These are phyloP conservation scores for Carex littledalei DNA, from an alignment of 176 grass and related monocot species.

Conservation along the genomic window DNA sequence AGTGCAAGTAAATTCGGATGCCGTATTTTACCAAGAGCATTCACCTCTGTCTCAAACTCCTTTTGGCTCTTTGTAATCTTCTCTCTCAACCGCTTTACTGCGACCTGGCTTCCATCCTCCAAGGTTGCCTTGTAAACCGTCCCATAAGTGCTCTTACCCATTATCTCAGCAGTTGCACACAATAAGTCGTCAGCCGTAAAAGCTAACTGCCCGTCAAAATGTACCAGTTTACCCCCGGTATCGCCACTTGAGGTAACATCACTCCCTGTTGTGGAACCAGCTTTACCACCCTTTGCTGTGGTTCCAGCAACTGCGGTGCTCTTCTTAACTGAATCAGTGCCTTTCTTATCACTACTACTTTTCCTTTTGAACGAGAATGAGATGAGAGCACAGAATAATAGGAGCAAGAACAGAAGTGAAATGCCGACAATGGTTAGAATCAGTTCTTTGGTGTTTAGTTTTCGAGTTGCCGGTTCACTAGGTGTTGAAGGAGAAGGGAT, in stretches of 20 bases:
- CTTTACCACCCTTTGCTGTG: conserved; percentile 39
- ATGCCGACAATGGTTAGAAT: conserved; percentile 57
- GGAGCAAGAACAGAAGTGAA: conserved; percentile 52
- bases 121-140: conserved; percentile 94
- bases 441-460: conserved; percentile 62
- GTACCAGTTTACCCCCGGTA: conserved; percentile 68
- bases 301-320: conserved; percentile 6
- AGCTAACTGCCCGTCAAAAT: conserved; percentile 62
- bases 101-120: conserved; percentile 80
- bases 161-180: conserved; percentile 93
- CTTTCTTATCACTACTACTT: conserved; percentile 27
- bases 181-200: conserved; percentile 90
- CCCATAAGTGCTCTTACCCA: conserved; percentile 96
- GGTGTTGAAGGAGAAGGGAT: conserved; percentile 30
- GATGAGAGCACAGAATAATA: conserved; percentile 59
- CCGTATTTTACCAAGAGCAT: conserved; percentile 61
- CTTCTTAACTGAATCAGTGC: conserved; percentile 32
- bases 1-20: conserved; percentile 77
- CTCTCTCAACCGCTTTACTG: conserved; percentile 85
- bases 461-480: conserved; percentile 28
- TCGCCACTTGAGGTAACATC: conserved; percentile 37
- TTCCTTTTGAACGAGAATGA: conserved; percentile 39
- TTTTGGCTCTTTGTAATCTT: conserved; percentile 84
- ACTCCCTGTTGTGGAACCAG: neutral
- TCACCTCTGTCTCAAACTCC: conserved; percentile 85